Base-by-base conservation (phyloP, 2,329 filamentous ascomycete species). In the Aureobasidium sp. region DNA sequence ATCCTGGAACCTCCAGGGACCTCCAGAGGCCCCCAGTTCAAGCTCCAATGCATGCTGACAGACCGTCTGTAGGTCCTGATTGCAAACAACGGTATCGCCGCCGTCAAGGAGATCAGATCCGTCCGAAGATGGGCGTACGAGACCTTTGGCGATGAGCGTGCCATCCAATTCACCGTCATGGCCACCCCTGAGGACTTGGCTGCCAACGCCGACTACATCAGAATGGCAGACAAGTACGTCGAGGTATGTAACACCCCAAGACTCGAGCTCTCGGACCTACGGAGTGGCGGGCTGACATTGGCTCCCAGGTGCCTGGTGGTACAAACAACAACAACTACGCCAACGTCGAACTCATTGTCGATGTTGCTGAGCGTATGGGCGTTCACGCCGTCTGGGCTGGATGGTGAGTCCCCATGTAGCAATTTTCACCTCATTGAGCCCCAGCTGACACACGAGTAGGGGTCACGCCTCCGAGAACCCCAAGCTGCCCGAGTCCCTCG, bases 321-420 rank as follows among this genome's bases (percentile, higher is more conserved):
- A 99, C 94, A 65, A 99, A 99, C 81, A 99, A 99, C 84, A 96
- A 99, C 87, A 99, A 99, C 79, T 99, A 99, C 78, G 94, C 94
- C 79, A 99, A 99, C 75, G 94, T 99, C 64, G 94, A 99, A 80
- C 83, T 99, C 74, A 99, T 99, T 76, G 94, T 99, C 68, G 94
- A 99, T 80, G 86, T 99, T 74, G 94, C 94, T 29, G 94, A 99
- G 82, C 91, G 94, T 66, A 97, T 97, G 91, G 86, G 93, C 70
- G 94, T 99, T 64, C 94, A 99, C 73, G 94, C 94, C 63, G 94
- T 99, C 17, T 99, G 94, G 94, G 94, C 94, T 70, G 94, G 94
- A 82, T 99, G 94, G 92, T 94, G 78, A 81, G 88, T 66, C 64
- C 49, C 15, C 9, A 14, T 14, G 24, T 39, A 35, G 31, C 54